Evolutionary conservation across 2,329 filamentous ascomycete species (phyloP).

Genomic region (Arthrobotrys entomopaga): DNA sequence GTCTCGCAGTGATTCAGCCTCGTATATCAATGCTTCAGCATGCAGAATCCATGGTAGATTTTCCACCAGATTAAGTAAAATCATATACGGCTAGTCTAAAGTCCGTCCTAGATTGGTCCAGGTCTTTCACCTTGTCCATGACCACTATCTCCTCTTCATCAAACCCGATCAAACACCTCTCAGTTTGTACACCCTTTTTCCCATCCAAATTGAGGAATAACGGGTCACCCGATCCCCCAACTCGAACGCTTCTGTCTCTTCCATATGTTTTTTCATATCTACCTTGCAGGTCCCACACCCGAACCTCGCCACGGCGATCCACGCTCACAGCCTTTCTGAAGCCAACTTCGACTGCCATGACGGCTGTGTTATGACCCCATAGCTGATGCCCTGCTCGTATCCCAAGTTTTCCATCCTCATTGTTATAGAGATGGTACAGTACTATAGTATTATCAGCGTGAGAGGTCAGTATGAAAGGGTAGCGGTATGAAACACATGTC

Average conservation of each 20-base stretch:
- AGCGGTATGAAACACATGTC: conserved; percentile 74
- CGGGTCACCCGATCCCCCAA: conserved; percentile 33
- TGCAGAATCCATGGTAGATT: no score
- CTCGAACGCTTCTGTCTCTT: conserved; percentile 34
- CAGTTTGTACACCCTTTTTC: conserved; percentile 62
- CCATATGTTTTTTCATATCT: conserved; percentile 34
- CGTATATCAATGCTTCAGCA: no score
- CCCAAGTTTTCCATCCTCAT: conserved; percentile 69
- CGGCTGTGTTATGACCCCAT: conserved; percentile 91
- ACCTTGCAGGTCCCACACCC: conserved; percentile 90
- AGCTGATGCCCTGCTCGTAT: conserved; percentile 79
- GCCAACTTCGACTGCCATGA: conserved; percentile 85
- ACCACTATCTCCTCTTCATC: conserved; percentile 93
- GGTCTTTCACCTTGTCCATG: conserved; percentile 73
- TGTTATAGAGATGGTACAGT: conserved; percentile 82
- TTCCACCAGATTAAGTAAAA: conserved; percentile 70
- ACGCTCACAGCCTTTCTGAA: conserved; percentile 89
- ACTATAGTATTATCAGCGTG: conserved; percentile 89
- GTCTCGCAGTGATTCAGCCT: no score
- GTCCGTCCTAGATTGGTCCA: conserved; percentile 66
- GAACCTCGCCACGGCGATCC: conserved; percentile 79
- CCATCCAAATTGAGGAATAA: conserved; percentile 59
- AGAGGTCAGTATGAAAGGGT: conserved; percentile 85
- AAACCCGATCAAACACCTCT: conserved; percentile 78
- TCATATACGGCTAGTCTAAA: conserved; percentile 84